A percentile compares a stretch with the other conserved stretches of the same genome.
Evolutionary conservation across 306 rosid species (phyloP).

Genomic region (Cucurbita ficifolia): DNA sequence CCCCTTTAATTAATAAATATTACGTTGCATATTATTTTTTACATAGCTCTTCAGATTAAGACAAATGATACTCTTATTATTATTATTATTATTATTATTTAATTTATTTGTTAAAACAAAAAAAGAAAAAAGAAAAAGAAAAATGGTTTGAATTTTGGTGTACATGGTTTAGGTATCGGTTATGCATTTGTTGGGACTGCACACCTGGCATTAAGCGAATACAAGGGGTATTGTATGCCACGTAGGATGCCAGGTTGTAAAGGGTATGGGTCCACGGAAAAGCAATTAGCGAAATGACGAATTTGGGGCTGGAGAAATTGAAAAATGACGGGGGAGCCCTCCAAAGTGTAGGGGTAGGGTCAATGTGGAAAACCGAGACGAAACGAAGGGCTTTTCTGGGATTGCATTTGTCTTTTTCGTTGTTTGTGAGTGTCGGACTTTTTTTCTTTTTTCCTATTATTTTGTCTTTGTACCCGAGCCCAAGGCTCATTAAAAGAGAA

Average conservation of each 20-base stretch:
- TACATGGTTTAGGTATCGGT: neutral
- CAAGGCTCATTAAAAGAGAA: neutral
- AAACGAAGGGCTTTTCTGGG: conserved; percentile 17
- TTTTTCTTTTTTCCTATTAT: neutral
- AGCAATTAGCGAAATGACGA: neutral
- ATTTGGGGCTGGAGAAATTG: neutral
- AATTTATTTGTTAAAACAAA: conserved; percentile 3
- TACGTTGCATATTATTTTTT: too few species aligned
- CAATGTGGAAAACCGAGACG: conserved; percentile 22
- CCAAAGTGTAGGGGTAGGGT: conserved; percentile 8
- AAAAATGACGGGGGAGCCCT: conserved; percentile 9
- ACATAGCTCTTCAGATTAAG: too few species aligned
- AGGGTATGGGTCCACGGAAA: neutral
- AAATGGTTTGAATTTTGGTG: neutral
- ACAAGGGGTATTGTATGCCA: neutral
- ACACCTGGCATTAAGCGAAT: conserved; percentile 21
- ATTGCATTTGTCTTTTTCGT: conserved; percentile 24
- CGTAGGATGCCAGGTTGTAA: conserved; percentile 22
- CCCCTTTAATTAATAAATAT: too few species aligned
- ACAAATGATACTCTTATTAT: too few species aligned
- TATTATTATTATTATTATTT: neutral
- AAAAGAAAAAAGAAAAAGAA: neutral
- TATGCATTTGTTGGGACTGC: conserved; percentile 21
- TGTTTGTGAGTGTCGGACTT: conserved; percentile 8
- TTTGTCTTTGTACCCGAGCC: neutral